A percentile compares a stretch with the other conserved stretches of the same genome.
Evolutionary conservation across 345 rosid species (phyloP).

Genomic region (Euclidium syriacum): DNA sequence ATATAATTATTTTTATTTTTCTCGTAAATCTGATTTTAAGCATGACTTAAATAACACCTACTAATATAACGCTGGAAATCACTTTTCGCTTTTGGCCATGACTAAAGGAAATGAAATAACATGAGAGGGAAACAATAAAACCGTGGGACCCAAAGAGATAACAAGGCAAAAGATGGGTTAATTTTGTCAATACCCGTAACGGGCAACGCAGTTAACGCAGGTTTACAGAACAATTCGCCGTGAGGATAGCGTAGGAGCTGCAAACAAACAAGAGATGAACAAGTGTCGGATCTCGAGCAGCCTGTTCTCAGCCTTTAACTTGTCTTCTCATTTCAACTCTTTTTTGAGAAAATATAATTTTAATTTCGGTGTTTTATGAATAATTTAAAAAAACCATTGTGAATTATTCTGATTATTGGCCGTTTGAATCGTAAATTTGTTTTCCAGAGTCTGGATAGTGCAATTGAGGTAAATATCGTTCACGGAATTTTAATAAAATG

Average conservation of each 20-base stretch:
- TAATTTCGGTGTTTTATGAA: too few species aligned
- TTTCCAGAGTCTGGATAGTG: neutral
- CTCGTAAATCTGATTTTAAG: too few species aligned
- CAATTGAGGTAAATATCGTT: too few species aligned
- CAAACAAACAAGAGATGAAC: conserved; percentile 3
- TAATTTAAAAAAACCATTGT: too few species aligned
- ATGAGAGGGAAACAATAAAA: neutral
- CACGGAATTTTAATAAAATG: too few species aligned
- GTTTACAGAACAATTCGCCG: neutral
- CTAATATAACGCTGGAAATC: too few species aligned
- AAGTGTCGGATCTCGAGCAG: conserved; percentile 30
- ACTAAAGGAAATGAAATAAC: neutral
- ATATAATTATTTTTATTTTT: too few species aligned
- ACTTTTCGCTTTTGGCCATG: conserved; percentile 6
- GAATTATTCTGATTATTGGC: too few species aligned
- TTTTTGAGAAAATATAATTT: too few species aligned
- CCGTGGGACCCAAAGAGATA: conserved; percentile 10
- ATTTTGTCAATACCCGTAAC: conserved; percentile 15
- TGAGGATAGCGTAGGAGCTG: neutral
- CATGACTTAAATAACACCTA: too few species aligned
- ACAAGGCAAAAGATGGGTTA: conserved; percentile 1
- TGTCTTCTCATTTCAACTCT: conserved; percentile 3
- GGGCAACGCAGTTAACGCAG: neutral
- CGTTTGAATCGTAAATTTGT: neutral
- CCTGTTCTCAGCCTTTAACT: conserved; percentile 12